These are phyloP conservation scores for Botrytis hyacinthi DNA, from an alignment of 2,329 filamentous ascomycete species.

Conservation along the genomic window DNA sequence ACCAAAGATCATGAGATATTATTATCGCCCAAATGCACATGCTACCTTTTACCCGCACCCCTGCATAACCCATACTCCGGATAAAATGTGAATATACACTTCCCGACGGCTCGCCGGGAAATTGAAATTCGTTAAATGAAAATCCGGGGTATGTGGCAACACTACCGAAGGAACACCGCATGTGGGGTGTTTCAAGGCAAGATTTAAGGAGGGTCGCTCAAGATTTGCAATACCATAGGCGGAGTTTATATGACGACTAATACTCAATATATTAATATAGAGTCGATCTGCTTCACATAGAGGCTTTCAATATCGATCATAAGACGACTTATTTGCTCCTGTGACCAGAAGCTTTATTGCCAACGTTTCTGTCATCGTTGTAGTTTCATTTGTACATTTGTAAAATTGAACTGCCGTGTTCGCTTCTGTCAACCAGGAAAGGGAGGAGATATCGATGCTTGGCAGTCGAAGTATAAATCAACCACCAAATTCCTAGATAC, in stretches of 20 bases:
- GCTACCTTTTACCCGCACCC: neutral
- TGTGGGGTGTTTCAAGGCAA: slow-evolving; percentile 7
- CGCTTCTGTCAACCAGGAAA: neutral
- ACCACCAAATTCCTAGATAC: neutral
- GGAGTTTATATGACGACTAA: neutral
- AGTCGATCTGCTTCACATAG: neutral
- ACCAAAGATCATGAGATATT: neutral
- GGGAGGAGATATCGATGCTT: neutral
- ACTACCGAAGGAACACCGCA: neutral
- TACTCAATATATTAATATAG: slow-evolving; percentile 19
- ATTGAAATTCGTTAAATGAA: slow-evolving; percentile 19
- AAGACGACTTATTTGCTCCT: neutral
- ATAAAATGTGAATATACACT: slow-evolving; percentile 1
- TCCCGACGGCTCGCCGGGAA: slow-evolving; percentile 28
- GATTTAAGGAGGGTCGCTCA: slow-evolving; percentile 3
- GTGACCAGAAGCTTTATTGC: slow-evolving; percentile 9
- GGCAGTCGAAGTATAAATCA: slow-evolving; percentile 3
- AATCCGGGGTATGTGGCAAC: slow-evolving; percentile 16
- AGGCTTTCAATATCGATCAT: slow-evolving; percentile 3
- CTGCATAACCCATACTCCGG: slow-evolving; percentile 11
- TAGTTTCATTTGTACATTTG: neutral
- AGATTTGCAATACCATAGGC: neutral
- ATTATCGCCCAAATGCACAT: neutral
- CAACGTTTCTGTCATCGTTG: neutral
- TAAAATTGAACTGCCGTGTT: neutral